These are phyloP conservation scores for Ustilago nuda DNA, from an alignment of 1,284 basidiomycete species.

Conservation along the genomic window DNA sequence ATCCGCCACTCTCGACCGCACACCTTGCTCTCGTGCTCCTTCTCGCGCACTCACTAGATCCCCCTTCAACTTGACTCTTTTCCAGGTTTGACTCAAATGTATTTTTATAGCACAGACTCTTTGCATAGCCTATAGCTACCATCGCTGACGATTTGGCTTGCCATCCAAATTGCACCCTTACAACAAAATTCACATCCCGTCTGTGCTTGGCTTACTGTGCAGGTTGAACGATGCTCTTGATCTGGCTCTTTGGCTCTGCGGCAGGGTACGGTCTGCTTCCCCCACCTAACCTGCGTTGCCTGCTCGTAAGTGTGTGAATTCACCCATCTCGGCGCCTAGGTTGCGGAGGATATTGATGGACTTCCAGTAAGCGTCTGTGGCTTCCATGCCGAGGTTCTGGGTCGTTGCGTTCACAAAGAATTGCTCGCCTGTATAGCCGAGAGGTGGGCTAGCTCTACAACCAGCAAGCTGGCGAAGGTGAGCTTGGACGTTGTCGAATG, in stretches of 20 bases:
- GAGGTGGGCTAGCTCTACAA: constrained; percentile 22
- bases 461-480: constrained; percentile 11
- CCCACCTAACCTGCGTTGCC: constrained; percentile 74
- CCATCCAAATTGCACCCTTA: neutral
- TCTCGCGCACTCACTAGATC: neutral
- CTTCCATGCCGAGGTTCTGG: constrained; percentile 28
- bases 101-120: constrained; percentile 2
- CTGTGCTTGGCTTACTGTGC: neutral
- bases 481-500: constrained; percentile 15
- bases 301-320: constrained; percentile 76
- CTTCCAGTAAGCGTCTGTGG: constrained; percentile 14
- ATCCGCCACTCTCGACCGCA: neutral
- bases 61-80: neutral
- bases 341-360: constrained; percentile 23
- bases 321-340: constrained; percentile 31
- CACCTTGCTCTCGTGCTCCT: neutral
- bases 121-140: neutral
- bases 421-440: constrained; percentile 17
- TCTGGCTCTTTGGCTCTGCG: constrained; percentile 76
- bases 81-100: neutral
- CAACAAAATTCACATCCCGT: neutral
- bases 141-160: neutral
- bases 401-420: constrained; percentile 37
- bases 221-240: constrained; percentile 72
- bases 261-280: constrained; percentile 73